Evolutionary conservation across 1,139 yeast genomes (phyloP).

Genomic region (Debaryomyces robertsiae): DNA sequence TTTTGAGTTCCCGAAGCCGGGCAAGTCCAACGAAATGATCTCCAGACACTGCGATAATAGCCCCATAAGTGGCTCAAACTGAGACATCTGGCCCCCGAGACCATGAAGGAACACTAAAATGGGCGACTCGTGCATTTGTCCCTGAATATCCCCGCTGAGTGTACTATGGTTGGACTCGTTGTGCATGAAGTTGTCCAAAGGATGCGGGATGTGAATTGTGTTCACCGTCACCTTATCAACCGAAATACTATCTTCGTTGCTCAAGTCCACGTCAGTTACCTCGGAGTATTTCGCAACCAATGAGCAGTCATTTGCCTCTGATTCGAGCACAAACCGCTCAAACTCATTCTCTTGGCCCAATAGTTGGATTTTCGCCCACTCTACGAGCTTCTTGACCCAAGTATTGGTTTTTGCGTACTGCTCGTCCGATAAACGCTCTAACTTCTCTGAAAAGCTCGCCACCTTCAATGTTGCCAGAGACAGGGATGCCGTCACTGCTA

Average conservation of each 20-base stretch:
- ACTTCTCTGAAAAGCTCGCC: constrained; percentile 6
- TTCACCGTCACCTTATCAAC: constrained; percentile 41
- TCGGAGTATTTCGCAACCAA: constrained; percentile 50
- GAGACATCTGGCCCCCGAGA: constrained; percentile 75
- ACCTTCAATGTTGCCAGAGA: neutral
- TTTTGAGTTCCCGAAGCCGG: constrained; percentile 71
- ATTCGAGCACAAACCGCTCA: constrained; percentile 40
- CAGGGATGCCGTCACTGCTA: constrained; percentile 4
- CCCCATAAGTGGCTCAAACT: constrained; percentile 67
- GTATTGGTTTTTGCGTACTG: constrained; percentile 26
- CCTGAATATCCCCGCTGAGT: constrained; percentile 28
- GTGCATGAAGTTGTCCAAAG: constrained; percentile 49
- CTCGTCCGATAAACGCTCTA: constrained; percentile 7
- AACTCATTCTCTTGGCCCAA: constrained; percentile 31
- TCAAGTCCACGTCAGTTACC: constrained; percentile 39
- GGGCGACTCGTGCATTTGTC: constrained; percentile 53
- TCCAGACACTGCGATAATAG: constrained; percentile 68
- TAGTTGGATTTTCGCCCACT: constrained; percentile 30
- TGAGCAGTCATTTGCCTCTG: constrained; percentile 60
- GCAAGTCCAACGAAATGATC: constrained; percentile 65
- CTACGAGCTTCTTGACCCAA: constrained; percentile 24
- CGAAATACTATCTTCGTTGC: constrained; percentile 23
- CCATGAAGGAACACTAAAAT: constrained; percentile 69
- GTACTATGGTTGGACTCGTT: constrained; percentile 33
- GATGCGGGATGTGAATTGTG: constrained; percentile 56